Evolutionary conservation across 805 yeast species (phyloP), one percentile per base, ranked within the genome.

Genomic region (Lachancea waltii): DNA sequence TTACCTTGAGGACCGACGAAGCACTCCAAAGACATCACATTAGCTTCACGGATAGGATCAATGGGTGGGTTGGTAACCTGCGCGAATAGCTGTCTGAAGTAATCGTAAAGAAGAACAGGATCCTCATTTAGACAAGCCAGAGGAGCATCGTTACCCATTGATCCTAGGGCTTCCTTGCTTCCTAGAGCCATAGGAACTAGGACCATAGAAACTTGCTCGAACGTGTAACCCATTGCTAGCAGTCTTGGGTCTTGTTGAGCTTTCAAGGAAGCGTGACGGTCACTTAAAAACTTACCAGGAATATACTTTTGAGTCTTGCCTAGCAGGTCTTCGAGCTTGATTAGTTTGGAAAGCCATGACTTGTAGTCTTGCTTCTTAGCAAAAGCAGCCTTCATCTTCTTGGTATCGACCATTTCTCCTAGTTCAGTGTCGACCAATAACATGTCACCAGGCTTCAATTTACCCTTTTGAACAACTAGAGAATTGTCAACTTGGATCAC

Each of bases 61-160:
- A 90, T 92, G 35, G 98, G 97, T 41, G 98, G 98, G 67, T 90
- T 90, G 22, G 98, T 90, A 40, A 90, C 98, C 67, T 90, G 98
- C 15, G 98, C 98, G 67, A 90, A 90, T 56, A 90, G 73, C 63
- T 90, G 95, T 55, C 95, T 79, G 72, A 90, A 92, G 67, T 90
- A 90, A 56, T 92, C 98, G 62, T 84, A 90, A 46, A 86, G 69
- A 46, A 92, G 67, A 50, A 81, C 81, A 30, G 98, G 97, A 64
- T 87, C 95, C 58, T 85, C 90, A 26, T 95, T 81, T 50, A 90
- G 68, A 65, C 98, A 92, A 0, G 97, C 97, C 48, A 90, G 70
- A 9, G 97, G 95, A 36, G 92, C 79, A 59, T 90, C 98, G 58
- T 90, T 90, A 71, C 98, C 98, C 98, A 90, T 90, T 14, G 97